A percentile compares a stretch with the other conserved stretches of the same genome.
Evolutionary conservation across 805 yeast species (phyloP).

Genomic region (Wickerhamiella vanderwaltii): DNA sequence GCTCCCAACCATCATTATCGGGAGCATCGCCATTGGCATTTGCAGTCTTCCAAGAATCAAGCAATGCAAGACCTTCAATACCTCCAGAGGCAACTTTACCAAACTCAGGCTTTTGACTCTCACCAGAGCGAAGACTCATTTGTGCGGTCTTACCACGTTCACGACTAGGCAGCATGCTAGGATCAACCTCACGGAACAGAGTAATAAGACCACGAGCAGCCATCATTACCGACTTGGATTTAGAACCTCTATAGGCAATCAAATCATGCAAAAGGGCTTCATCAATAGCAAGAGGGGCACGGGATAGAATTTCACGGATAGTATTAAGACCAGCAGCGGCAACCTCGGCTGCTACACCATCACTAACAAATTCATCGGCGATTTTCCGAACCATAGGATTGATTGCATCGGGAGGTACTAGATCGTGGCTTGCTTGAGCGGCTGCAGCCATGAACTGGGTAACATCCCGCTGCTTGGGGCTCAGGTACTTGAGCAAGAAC

Average conservation of each 20-base stretch:
- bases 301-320: slow-evolving; percentile 78
- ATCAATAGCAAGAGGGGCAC: slow-evolving; percentile 93
- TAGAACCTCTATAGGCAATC: slow-evolving; percentile 81
- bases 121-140: slow-evolving; percentile 59
- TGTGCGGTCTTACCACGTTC: slow-evolving; percentile 91
- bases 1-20: slow-evolving; percentile 50
- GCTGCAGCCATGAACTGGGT: slow-evolving; percentile 94
- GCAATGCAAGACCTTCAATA: slow-evolving; percentile 82
- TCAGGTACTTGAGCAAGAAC: slow-evolving; percentile 73
- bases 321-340: slow-evolving; percentile 97
- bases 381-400: slow-evolving; percentile 72
- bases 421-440: slow-evolving; percentile 93
- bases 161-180: slow-evolving; percentile 80
- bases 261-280: slow-evolving; percentile 79
- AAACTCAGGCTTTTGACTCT: slow-evolving; percentile 32
- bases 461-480: slow-evolving; percentile 89
- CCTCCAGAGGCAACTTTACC: slow-evolving; percentile 51
- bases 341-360: slow-evolving; percentile 96
- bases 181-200: slow-evolving; percentile 87
- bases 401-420: slow-evolving; percentile 92
- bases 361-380: slow-evolving; percentile 95
- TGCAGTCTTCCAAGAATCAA: slow-evolving; percentile 71
- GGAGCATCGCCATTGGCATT: slow-evolving; percentile 54
- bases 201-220: slow-evolving; percentile 85
- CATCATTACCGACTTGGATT: slow-evolving; percentile 84